A percentile compares a stretch with the other conserved stretches of the same genome.
phyloP scores from a whole-genome alignment of 192 early-diverging fungal species.

The Entophlyctis luteolus region DNA sequence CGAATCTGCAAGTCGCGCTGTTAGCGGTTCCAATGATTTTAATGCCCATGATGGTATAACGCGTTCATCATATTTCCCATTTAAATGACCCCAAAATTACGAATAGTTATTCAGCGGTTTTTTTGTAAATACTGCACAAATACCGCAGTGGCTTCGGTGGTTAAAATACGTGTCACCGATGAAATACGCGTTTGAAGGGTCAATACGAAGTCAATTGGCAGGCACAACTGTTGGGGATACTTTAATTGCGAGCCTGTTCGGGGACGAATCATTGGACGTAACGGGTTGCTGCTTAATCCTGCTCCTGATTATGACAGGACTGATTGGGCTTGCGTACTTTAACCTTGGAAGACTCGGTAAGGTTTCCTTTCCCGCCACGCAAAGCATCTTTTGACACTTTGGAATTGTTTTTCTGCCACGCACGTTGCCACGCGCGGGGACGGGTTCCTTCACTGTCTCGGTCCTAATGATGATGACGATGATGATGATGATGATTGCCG shows the following conservation, averaged over 20 bases:
- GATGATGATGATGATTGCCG: too few species aligned
- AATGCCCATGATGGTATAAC: conserved; percentile 52
- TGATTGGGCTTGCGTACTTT: conserved; percentile 19
- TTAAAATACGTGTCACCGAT: conserved; percentile 43
- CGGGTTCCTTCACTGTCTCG: too few species aligned
- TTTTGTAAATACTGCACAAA: conserved; percentile 56
- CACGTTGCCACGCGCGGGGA: too few species aligned
- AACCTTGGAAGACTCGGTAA: conserved; percentile 10
- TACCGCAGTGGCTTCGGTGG: conserved; percentile 52
- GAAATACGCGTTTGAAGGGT: conserved; percentile 56
- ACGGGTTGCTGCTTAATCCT: conserved; percentile 17
- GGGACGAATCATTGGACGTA: conserved; percentile 11
- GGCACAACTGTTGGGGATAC: conserved; percentile 26
- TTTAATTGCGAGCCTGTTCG: conserved; percentile 19
- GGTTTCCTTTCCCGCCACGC: too few species aligned
- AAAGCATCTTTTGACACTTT: too few species aligned
- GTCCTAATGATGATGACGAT: too few species aligned
- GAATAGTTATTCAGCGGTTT: conserved; percentile 47
- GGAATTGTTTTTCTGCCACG: too few species aligned
- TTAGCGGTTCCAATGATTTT: conserved; percentile 45
- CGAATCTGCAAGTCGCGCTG: conserved; percentile 42
- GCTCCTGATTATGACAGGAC: conserved; percentile 14
- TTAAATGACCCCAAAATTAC: too few species aligned
- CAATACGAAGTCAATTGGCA: conserved; percentile 43
- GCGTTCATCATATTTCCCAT: too few species aligned